Evolutionary conservation across 192 early-diverging fungal species (phyloP), one percentile per base, ranked within the genome.

Genomic region (Coemansia sp.): DNA sequence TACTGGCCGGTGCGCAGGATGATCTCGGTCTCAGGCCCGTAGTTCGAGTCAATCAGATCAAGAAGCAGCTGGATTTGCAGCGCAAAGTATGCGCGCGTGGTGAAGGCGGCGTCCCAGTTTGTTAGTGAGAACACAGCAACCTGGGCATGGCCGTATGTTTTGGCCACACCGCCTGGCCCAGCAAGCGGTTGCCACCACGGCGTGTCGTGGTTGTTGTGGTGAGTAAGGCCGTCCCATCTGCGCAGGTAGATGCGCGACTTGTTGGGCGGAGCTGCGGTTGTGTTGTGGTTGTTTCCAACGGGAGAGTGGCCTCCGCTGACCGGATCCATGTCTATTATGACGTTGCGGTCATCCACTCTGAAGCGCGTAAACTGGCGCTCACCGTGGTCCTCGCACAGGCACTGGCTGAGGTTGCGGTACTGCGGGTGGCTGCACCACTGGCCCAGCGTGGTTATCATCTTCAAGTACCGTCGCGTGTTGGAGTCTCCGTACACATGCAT

Each of bases 401-500:
- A 85, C 12, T 41, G 54, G n/a, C 66, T 55, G 6, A 41, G 22
- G n/a, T 52, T 47, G 7, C 19, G 26, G 22, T 63, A 43, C 26
- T 72, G 58, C 11, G 32, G 54, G 15, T 16, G 8, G 5, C 58
- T 15, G 62, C 83, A 84, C 83, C 83, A 84, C 51, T 66, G 32
- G 26, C 83, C 83, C 40, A 70, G 71, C 42, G 68, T 74, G 8
- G 75, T 47, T 13, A 85, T 61, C 62, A 69, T 77, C 60, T 80
- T 83, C 11, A 85, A 15, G 22, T 78, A 66, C 21, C 84, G 56
- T 19, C 84, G 71, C 4, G 66, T 73, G 52, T 85, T 83, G 49
- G 84, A 85, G 63, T 85, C 84, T 13, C 84, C 84, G 42, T 67
- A 85, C 59, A 72, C 63, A 48, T 83, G 77, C 6, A 83, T 51